A percentile compares a stretch with the other conserved stretches of the same genome.
These are phyloP conservation scores for Pseudogymnoascus sp. DNA, from an alignment of 2,329 filamentous ascomycete species.

Conservation along the genomic window DNA sequence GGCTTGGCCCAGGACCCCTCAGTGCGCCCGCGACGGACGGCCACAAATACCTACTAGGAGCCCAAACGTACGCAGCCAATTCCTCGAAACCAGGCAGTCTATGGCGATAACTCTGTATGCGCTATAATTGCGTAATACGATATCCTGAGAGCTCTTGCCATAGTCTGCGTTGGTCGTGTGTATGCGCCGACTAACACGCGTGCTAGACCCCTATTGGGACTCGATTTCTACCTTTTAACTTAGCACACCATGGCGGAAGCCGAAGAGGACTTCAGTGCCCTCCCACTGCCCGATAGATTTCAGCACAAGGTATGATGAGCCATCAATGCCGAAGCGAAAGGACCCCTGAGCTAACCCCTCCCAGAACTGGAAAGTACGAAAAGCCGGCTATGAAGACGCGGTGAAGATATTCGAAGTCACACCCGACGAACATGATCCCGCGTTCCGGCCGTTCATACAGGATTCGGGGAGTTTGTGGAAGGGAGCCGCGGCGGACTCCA, in stretches of 20 bases:
- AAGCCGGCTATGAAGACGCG: constrained; percentile 88
- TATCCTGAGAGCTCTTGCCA: not conserved
- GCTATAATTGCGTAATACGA: not conserved
- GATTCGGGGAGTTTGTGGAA: constrained; percentile 79
- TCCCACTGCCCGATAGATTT: constrained; percentile 74
- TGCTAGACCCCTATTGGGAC: constrained; percentile 4
- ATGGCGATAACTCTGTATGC: not conserved
- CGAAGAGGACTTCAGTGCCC: constrained; percentile 74
- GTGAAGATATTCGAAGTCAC: constrained; percentile 78
- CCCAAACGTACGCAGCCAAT: constrained; percentile 6
- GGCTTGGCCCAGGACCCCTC: constrained; percentile 3
- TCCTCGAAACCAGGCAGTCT: not conserved
- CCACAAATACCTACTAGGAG: not conserved
- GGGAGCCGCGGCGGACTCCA: constrained; percentile 83
- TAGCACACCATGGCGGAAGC: constrained; percentile 60
- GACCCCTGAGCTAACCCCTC: constrained; percentile 11
- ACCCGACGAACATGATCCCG: constrained; percentile 75
- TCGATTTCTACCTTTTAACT: constrained; percentile 1
- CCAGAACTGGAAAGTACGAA: constrained; percentile 92
- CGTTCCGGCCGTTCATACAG: constrained; percentile 78
- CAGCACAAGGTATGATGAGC: constrained; percentile 58
- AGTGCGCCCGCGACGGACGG: not conserved
- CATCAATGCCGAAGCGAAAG: not conserved
- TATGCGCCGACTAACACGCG: constrained; percentile 4
- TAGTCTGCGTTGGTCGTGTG: not conserved